Evolutionary conservation across 495 filamentous ascomycete genomes (phyloP).

Genomic region (Cetradonia linearis): DNA sequence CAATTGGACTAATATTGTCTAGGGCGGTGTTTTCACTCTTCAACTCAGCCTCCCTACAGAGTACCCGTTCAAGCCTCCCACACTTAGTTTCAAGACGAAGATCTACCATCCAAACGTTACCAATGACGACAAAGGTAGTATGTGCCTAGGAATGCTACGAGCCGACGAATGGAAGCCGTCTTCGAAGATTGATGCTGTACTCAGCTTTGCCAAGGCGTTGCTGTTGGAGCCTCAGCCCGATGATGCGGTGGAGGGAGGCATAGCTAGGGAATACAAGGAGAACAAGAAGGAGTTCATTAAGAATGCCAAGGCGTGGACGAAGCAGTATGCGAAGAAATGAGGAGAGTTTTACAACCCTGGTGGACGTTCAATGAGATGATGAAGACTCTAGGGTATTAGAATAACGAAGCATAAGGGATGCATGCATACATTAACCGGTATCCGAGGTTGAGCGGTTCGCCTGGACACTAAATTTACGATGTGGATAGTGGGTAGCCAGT

Average conservation of each 20-base stretch:
- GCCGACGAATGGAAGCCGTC: slow-evolving; percentile 91
- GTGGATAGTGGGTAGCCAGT: neutral
- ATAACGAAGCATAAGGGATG: neutral
- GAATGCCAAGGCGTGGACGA: slow-evolving; percentile 71
- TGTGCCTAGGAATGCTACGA: slow-evolving; percentile 85
- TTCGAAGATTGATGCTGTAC: slow-evolving; percentile 63
- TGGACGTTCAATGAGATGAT: neutral
- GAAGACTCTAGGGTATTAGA: neutral
- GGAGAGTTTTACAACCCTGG: neutral
- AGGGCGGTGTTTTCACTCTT: slow-evolving; percentile 73
- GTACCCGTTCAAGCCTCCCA: slow-evolving; percentile 93
- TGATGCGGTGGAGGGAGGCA: slow-evolving; percentile 80
- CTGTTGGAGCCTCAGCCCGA: slow-evolving; percentile 84
- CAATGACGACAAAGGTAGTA: slow-evolving; percentile 82
- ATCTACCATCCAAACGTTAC: slow-evolving; percentile 98
- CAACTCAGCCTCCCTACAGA: slow-evolving; percentile 66
- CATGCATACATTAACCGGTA: slow-evolving; percentile 1
- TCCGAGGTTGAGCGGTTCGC: neutral
- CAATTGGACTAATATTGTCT: slow-evolving; percentile 8
- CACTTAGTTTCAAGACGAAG: slow-evolving; percentile 79
- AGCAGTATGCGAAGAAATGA: slow-evolving; percentile 53
- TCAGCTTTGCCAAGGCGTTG: slow-evolving; percentile 68
- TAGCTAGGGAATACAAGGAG: slow-evolving; percentile 75
- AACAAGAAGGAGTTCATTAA: slow-evolving; percentile 69
- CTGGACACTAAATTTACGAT: neutral